Conservation (phyloP, 139 green algal genomes). For the Auxenochlorella pyrenoidosa region DNA sequence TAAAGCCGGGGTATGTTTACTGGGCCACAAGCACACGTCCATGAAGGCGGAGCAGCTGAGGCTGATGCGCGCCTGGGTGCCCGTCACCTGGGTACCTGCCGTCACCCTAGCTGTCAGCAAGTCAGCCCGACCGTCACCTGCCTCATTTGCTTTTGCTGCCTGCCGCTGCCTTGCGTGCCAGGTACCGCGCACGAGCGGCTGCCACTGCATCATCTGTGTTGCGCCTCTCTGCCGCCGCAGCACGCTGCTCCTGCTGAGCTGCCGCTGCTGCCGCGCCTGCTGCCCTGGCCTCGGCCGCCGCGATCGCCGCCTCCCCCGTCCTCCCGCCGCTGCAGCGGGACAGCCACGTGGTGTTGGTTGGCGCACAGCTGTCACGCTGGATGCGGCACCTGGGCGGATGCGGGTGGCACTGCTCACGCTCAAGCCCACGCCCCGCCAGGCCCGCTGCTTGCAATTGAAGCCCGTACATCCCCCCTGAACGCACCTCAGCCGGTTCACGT, state of each 20-base stretch:
- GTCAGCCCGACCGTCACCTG: no score
- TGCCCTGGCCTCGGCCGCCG: slow-evolving; percentile 31
- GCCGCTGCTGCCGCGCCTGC: slow-evolving; percentile 19
- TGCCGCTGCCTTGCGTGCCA: slow-evolving; percentile 65
- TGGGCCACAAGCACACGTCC: no score
- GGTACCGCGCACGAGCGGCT: slow-evolving; percentile 74
- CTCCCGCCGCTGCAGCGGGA: slow-evolving; percentile 49
- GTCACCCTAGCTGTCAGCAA: no score
- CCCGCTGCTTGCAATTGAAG: neutral
- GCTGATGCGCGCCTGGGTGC: no score
- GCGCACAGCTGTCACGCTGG: neutral
- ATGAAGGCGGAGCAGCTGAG: no score
- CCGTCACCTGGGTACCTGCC: no score
- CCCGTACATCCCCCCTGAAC: neutral
- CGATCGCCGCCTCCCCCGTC: slow-evolving; percentile 2
- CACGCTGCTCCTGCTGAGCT: slow-evolving; percentile 16
- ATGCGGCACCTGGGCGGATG: neutral
- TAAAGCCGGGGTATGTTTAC: no score
- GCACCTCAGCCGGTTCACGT: slow-evolving; percentile 76
- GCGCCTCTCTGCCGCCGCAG: slow-evolving; percentile 28
- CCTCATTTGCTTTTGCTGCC: neutral
- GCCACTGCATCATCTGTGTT: slow-evolving; percentile 68
- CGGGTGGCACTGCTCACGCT: no score
- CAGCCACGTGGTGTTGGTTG: neutral
- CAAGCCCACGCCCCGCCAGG: no score